A percentile compares a stretch with the other conserved stretches of the same genome.
Evolutionary conservation across 805 yeast genomes (phyloP).

Genomic region (Dipodascopsis tothii): DNA sequence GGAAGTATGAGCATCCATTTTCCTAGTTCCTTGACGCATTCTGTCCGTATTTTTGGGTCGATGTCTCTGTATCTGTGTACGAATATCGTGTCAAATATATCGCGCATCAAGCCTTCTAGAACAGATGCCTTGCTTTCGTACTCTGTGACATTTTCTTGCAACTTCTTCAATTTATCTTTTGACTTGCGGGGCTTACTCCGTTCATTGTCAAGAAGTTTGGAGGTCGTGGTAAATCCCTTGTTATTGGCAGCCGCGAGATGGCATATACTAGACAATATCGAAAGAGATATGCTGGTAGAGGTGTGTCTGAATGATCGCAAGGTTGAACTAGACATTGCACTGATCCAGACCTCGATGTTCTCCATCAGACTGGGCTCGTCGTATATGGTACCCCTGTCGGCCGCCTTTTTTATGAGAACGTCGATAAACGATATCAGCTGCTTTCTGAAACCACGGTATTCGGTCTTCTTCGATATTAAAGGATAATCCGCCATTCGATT

Average conservation of each 20-base stretch:
- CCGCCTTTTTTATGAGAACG: slow-evolving; percentile 44
- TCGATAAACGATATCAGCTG: slow-evolving; percentile 52
- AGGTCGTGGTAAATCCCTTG: slow-evolving; percentile 34
- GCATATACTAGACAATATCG: slow-evolving; percentile 56
- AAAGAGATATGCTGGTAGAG: slow-evolving; percentile 52
- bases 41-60: slow-evolving; percentile 62
- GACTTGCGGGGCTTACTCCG: slow-evolving; percentile 28
- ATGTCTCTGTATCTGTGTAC: slow-evolving; percentile 74
- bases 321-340: slow-evolving; percentile 60
- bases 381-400: slow-evolving; percentile 57
- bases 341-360: slow-evolving; percentile 64
- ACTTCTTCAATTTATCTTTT: slow-evolving; percentile 28
- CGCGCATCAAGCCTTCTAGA: slow-evolving; percentile 51
- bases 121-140: slow-evolving; percentile 47
- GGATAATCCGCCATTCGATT: slow-evolving; percentile 63
- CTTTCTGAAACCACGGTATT: slow-evolving; percentile 42
- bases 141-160: slow-evolving; percentile 40
- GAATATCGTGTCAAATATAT: slow-evolving; percentile 59
- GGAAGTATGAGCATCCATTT: slow-evolving; percentile 67
- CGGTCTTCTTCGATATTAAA: slow-evolving; percentile 45
- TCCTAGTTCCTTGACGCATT: slow-evolving; percentile 58
- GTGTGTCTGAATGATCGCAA: slow-evolving; percentile 64
- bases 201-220: slow-evolving; percentile 35
- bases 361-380: slow-evolving; percentile 39
- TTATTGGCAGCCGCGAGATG: slow-evolving; percentile 37